Percentiles rank a stretch among this genome's conserved stretches.
Conservation (phyloP, 2,329 filamentous ascomycete genomes). For the Trichoderma aggressivum region DNA sequence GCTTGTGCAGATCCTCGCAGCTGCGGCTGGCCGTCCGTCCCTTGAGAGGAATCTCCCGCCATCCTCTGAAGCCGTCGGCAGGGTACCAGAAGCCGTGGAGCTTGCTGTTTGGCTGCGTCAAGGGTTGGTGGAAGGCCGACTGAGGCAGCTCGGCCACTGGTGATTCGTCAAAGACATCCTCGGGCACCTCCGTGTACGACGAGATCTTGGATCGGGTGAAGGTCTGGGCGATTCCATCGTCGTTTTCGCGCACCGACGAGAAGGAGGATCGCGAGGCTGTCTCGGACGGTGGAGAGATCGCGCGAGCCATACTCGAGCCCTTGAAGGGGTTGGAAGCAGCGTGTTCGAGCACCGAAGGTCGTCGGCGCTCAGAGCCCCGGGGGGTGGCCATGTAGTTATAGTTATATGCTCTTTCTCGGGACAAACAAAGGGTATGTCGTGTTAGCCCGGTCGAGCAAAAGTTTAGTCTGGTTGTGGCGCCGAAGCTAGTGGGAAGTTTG, state of each 20-base stretch:
- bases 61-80: conserved; percentile 56
- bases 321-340: conserved; percentile 24
- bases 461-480: conserved; percentile 14
- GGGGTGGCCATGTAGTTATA: conserved; percentile 11
- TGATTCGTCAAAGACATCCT: conserved; percentile 52
- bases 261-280: conserved; percentile 53
- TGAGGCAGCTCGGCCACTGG: conserved; percentile 41
- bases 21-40: conserved; percentile 59
- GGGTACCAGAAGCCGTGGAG: conserved; percentile 59
- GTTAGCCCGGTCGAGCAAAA: background rate
- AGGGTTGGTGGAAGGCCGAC: conserved; percentile 48
- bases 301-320: conserved; percentile 37
- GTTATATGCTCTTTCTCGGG: background rate
- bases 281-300: conserved; percentile 37
- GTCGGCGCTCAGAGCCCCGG: conserved; percentile 25
- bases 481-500: conserved; percentile 11
- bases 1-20: conserved; percentile 55
- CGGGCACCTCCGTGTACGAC: conserved; percentile 49
- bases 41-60: conserved; percentile 60
- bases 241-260: conserved; percentile 60
- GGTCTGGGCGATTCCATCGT: conserved; percentile 56
- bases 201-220: conserved; percentile 63
- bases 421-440: background rate
- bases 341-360: conserved; percentile 25
- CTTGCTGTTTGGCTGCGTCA: conserved; percentile 54